Percentiles rank a stretch among this genome's conserved stretches.
Conservation (phyloP, 257 asterid genomes). For the Leptodermis oblonga region DNA sequence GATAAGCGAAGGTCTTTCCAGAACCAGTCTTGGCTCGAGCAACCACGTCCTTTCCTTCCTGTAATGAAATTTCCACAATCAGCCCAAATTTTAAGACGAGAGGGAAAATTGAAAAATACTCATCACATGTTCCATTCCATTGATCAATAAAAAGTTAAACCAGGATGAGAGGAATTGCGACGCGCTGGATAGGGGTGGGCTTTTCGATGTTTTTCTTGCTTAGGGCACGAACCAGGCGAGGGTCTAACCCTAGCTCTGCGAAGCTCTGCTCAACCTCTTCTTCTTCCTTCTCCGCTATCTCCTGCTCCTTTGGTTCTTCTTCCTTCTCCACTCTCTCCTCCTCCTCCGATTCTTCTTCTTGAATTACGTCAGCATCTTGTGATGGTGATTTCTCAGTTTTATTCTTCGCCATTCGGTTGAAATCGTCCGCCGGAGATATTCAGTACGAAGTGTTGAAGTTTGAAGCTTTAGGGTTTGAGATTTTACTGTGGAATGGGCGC, state of each 20-base stretch:
- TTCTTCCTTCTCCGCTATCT: too few relatives aligned
- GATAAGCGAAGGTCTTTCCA: slow-evolving; percentile 85
- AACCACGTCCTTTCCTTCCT: slow-evolving; percentile 98
- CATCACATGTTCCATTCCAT: neutral
- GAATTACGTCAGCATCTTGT: neutral
- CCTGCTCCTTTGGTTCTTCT: slow-evolving; percentile 7
- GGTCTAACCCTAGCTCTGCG: slow-evolving; percentile 78
- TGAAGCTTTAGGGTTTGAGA: neutral
- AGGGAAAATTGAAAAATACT: neutral
- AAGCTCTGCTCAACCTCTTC: slow-evolving; percentile 50
- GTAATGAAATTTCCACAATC: neutral
- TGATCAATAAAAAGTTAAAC: slow-evolving; percentile 22
- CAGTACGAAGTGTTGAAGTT: neutral
- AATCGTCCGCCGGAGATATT: neutral
- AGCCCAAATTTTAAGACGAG: neutral
- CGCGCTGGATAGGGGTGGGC: slow-evolving; percentile 83
- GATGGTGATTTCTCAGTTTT: slow-evolving; percentile 10
- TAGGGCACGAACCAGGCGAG: slow-evolving; percentile 77
- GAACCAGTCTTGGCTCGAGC: slow-evolving; percentile 99
- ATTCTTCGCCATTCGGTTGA: slow-evolving; percentile 13
- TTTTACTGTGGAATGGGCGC: neutral
- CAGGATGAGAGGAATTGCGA: slow-evolving; percentile 78
- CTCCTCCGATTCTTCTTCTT: neutral
- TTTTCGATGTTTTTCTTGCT: slow-evolving; percentile 58
- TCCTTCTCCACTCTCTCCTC: neutral